Base-by-base conservation (phyloP, 768 basidiomycete species). In the Russula emetica region DNA sequence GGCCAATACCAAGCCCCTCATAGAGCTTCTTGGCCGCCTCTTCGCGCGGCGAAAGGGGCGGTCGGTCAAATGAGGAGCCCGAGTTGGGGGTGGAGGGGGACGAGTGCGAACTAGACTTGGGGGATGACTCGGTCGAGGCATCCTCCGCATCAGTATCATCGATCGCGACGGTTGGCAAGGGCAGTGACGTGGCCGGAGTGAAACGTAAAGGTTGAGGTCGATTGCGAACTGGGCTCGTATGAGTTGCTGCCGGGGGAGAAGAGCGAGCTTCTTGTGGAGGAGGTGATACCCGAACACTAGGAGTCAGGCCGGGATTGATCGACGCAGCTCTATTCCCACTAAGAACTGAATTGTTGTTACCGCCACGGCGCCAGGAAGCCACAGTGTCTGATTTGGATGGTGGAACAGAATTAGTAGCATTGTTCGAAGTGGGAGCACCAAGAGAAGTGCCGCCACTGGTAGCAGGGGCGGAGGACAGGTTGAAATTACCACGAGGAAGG, bases 1-100 rank as follows among this genome's bases (percentile, higher is more conserved):
- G 83, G 44, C 90, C 89, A 60, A 93, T 84, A n/a, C 92, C 89
- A 45, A 94, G 82, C 44, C 92, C 92, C 76, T 93, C 92, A 72
- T 91, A 93, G 63, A 92, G 75, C 77, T 89, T 91, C 83, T 91
- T 93, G 45, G 86, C 74, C 13, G 85, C 91, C 76, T 92, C 90
- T 76, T 93, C 91, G 77, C 91, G 87, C 73, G 88, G 87, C 76
- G 89, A 90, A 69, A 92, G 84, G 60, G 86, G 83, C 66, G 75
- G 74, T 56, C 71, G 70, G 24, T 78, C 78, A 56, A 70, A 71
- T 42, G 87, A 88, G 52, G 85, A 82, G 49, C 85, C 81, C 20
- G 88, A 87, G 67, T 83, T 83, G 13, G 91, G 88, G 1, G 90
- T 91, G 49, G 85, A 83, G 3, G 91, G 90, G 62, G 90, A 86